Conservation (phyloP, 306 rosid genomes). For the Vicia sativa region DNA sequence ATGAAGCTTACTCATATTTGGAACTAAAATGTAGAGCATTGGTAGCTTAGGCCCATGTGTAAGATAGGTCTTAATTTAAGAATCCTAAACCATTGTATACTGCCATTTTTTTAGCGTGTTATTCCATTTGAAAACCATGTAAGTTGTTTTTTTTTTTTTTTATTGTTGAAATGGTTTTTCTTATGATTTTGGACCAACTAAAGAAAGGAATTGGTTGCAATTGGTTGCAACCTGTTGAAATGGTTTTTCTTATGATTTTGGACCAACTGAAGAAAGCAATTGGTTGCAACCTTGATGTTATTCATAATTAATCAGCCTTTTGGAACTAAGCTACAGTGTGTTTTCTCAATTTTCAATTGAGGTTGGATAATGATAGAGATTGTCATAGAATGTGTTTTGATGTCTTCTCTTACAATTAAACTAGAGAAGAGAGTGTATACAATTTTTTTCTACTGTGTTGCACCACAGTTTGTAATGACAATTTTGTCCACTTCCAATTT, state of each 20-base stretch:
- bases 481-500: too few species aligned
- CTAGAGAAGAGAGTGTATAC: constrained; percentile 17
- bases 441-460: constrained; percentile 42
- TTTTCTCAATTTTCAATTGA: constrained; percentile 18
- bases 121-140: constrained; percentile 35
- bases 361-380: constrained; percentile 12
- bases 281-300: constrained; percentile 32
- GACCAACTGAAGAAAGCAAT: constrained; percentile 24
- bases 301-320: constrained; percentile 20
- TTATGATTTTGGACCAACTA: constrained; percentile 26
- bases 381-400: constrained; percentile 35
- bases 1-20: constrained; percentile 50
- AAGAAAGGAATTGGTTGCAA: constrained; percentile 26
- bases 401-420: constrained; percentile 31
- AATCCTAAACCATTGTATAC: constrained; percentile 30
- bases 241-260: constrained; percentile 22
- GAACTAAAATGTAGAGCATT: constrained; percentile 36
- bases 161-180: constrained; percentile 25
- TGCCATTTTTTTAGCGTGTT: constrained; percentile 24
- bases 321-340: constrained; percentile 27
- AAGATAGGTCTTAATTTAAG: constrained; percentile 4
- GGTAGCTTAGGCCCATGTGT: constrained; percentile 17
- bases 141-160: constrained; percentile 41
- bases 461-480: constrained; percentile 66
- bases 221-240: too few species aligned